Evolutionary conservation across 1,139 yeast species (phyloP).

Genomic region (Eremothecium gossypii): DNA sequence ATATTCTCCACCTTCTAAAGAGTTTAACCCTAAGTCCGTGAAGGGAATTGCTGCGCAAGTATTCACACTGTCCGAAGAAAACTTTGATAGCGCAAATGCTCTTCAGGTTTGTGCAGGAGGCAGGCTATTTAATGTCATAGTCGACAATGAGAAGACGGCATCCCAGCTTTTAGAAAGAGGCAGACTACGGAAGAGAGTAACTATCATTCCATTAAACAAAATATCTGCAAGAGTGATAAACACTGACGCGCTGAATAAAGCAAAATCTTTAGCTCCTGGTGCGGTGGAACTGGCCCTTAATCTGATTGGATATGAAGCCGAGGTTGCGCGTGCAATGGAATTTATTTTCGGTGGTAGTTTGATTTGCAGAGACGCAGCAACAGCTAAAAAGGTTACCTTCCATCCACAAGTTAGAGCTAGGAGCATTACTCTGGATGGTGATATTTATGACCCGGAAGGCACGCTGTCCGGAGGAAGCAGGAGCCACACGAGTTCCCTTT

Average conservation of each 20-base stretch:
- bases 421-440: constrained; percentile 92
- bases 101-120: constrained; percentile 94
- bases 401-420: constrained; percentile 71
- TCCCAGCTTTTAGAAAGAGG: constrained; percentile 74
- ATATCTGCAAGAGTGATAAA: constrained; percentile 52
- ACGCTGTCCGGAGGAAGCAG: constrained; percentile 94
- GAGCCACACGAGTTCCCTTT: constrained; percentile 45
- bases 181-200: constrained; percentile 68
- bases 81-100: constrained; percentile 64
- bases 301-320: constrained; percentile 63
- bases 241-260: constrained; percentile 40
- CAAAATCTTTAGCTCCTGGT: constrained; percentile 55
- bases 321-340: constrained; percentile 75
- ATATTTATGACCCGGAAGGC: constrained; percentile 92
- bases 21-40: constrained; percentile 55
- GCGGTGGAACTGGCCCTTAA: constrained; percentile 83
- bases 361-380: constrained; percentile 75
- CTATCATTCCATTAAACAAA: constrained; percentile 86
- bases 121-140: constrained; percentile 79
- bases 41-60: constrained; percentile 88
- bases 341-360: constrained; percentile 84
- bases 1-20: constrained; percentile 54
- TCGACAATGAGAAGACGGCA: constrained; percentile 79
- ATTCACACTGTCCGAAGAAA: constrained; percentile 52
- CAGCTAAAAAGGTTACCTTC: constrained; percentile 83